These are phyloP conservation scores for Xylaria multiplex DNA, from an alignment of 2,329 filamentous ascomycete genomes.

Conservation along the genomic window DNA sequence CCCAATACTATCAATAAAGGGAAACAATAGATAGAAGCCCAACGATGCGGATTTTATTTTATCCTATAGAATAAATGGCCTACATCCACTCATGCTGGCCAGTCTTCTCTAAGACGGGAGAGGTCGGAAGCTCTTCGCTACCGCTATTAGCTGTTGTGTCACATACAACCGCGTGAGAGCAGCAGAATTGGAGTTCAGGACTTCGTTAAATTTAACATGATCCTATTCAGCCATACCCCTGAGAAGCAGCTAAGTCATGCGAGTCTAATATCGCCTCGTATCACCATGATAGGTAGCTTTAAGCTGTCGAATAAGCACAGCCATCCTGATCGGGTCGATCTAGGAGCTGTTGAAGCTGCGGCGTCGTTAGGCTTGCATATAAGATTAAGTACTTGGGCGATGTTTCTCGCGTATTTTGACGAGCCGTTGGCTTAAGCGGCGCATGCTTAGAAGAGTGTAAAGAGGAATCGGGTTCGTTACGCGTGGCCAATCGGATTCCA, in stretches of 20 bases:
- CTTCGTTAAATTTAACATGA: not conserved
- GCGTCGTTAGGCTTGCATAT: conserved; percentile 15
- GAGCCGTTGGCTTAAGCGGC: conserved; percentile 9
- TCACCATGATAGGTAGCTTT: not conserved
- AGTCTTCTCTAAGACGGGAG: not conserved
- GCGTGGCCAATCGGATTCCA: conserved; percentile 20
- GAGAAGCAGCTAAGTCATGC: not conserved
- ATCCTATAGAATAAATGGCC: not conserved
- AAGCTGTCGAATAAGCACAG: too few relatives aligned
- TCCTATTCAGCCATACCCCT: conserved; percentile 23
- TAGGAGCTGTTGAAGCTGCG: conserved; percentile 12
- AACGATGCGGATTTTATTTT: not conserved
- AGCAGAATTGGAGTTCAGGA: conserved; percentile 4
- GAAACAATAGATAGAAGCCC: not conserved
- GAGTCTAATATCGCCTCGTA: conserved; percentile 5
- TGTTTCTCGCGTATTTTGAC: not conserved
- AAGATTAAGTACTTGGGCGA: not conserved
- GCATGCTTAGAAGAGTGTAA: not conserved
- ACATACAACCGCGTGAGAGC: conserved; percentile 15
- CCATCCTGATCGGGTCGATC: conserved; percentile 12
- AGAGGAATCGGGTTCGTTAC: not conserved
- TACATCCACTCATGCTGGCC: conserved; percentile 8
- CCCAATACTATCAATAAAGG: not conserved
- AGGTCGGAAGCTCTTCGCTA: conserved; percentile 4
- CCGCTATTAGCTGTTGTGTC: not conserved